Conservation (phyloP, 352 stramenopile genomes). For the Lagenidium giganteum region DNA sequence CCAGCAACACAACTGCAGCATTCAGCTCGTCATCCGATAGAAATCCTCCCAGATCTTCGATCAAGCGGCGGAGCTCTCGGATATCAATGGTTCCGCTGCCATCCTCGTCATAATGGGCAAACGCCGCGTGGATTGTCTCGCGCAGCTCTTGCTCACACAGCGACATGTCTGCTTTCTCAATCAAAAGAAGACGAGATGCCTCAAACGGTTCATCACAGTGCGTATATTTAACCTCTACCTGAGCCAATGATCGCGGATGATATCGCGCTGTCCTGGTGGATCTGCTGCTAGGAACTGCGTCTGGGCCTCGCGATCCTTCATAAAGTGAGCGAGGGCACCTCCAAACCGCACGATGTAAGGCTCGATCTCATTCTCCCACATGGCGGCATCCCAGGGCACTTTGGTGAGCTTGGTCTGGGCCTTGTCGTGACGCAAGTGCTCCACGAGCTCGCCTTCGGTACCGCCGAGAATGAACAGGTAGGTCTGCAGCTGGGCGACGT, state of each 20-base stretch:
- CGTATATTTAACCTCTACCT: no score
- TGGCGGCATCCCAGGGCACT: constrained; percentile 51
- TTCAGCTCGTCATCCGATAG: constrained; percentile 38
- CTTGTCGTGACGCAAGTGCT: constrained; percentile 58
- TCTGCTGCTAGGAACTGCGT: constrained; percentile 38
- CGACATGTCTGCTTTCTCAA: constrained; percentile 2
- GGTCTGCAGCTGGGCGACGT: constrained; percentile 79
- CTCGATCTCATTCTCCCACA: constrained; percentile 66
- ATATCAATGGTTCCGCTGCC: constrained; percentile 46
- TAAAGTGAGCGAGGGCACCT: constrained; percentile 66
- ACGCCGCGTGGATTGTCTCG: constrained; percentile 48
- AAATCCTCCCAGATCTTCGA: constrained; percentile 51
- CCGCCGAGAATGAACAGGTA: constrained; percentile 76
- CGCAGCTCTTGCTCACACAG: constrained; percentile 27
- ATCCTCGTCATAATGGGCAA: constrained; percentile 57
- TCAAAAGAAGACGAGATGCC: no score
- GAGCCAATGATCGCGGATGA: constrained; percentile 71
- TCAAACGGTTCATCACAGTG: no score
- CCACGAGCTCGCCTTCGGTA: constrained; percentile 70
- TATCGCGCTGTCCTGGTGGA: constrained; percentile 50
- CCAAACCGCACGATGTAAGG: constrained; percentile 68
- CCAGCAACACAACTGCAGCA: constrained; percentile 22
- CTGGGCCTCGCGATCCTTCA: constrained; percentile 55
- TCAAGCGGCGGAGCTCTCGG: constrained; percentile 35
- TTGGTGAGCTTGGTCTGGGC: constrained; percentile 63